Base-by-base conservation (phyloP, 371 early-diverging fungal species). In the Rhizopus delemar region DNA sequence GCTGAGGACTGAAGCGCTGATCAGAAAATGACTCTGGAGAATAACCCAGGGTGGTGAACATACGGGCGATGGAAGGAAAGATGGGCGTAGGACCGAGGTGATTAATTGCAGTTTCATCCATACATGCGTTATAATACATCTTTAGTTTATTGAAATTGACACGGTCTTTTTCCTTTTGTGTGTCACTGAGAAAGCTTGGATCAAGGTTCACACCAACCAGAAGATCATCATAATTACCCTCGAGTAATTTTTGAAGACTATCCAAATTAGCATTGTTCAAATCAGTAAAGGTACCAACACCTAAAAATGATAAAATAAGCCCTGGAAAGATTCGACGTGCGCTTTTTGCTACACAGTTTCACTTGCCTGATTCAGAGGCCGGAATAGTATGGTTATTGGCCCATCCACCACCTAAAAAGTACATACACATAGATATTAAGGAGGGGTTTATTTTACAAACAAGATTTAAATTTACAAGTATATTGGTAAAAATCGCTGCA, bases 331-430 rank as follows among this genome's bases (percentile, higher is more conserved):
- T 22, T 22, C 22, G 22, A 22, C 22, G 22, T 22, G 2, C 22
- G 22, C 29, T 41, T 12, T 32, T n/a, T 45, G 22, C 36, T 33
- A 52, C 31, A 7, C n/a, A 34, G 15, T 8, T 43, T 43, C n/a
- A 43, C 57, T 57, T 70, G 68, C 76, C 43, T 28, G 74, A 53
- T 57, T 84, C 66, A 33, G 76, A 69, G 4, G 64, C 69, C 4
- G 86, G 85, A 15, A 85, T 77, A 12, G 56, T 60, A 15, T 69
- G 50, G 1, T 56, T 51, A 28, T 65, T 55, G 15, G 62, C 39
- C 73, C 83, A 85, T 9, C 69, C 68, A n/a, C 84, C 83, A 58
- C 85, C 83, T 83, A 55, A 22, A 13, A n/a, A 4, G 13, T 31
- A 29, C 3, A 43, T 5, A 15, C 13, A 12, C 1, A 39, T 39